A percentile compares a stretch with the other conserved stretches of the same genome.
phyloP scores from a whole-genome alignment of 2,329 filamentous ascomycete species.

The Uncinocarpus reesii region DNA sequence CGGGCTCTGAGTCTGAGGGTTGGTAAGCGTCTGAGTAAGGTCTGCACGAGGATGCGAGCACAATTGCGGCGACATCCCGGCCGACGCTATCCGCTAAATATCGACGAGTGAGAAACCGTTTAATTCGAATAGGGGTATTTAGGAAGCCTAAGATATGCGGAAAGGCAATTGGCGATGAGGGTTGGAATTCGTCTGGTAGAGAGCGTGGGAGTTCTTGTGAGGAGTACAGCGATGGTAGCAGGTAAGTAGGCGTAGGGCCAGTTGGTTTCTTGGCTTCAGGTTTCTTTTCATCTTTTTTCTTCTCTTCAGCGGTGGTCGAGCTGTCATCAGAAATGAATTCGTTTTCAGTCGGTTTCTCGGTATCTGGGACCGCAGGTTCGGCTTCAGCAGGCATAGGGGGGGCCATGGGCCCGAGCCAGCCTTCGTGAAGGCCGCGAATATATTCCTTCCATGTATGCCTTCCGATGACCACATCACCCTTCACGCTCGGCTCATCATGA shows the following conservation, averaged over 20 bases:
- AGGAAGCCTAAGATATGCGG: conserved; percentile 88
- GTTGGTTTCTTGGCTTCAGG: conserved; percentile 42
- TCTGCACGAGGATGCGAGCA: conserved; percentile 46
- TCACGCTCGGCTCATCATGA: conserved; percentile 59
- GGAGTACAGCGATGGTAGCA: conserved; percentile 61
- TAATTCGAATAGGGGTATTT: conserved; percentile 76
- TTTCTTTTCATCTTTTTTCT: conserved; percentile 45
- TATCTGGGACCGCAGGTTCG: conserved; percentile 16
- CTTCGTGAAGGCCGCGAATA: conserved; percentile 82
- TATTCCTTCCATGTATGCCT: conserved; percentile 97
- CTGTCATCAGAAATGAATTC: conserved; percentile 18
- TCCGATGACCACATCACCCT: conserved; percentile 80
- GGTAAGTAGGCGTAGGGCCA: conserved; percentile 60
- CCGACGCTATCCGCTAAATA: conserved; percentile 79
- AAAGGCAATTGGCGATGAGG: conserved; percentile 61
- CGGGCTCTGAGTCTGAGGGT: conserved; percentile 20
- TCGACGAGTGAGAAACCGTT: conserved; percentile 75
- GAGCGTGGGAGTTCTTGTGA: conserved; percentile 53
- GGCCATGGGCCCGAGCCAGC: conserved; percentile 81
- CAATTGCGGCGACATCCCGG: conserved; percentile 73
- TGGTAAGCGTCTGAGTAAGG: conserved; percentile 30
- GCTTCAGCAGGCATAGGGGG: conserved; percentile 23
- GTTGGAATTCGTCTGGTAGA: conserved; percentile 61
- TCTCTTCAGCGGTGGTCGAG: conserved; percentile 20
- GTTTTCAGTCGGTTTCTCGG: conserved; percentile 6